Percentiles rank a stretch among this genome's conserved stretches.
Conservation (phyloP, 225 moss, liverwort and hornwort species). For the Climacium dendroides region DNA sequence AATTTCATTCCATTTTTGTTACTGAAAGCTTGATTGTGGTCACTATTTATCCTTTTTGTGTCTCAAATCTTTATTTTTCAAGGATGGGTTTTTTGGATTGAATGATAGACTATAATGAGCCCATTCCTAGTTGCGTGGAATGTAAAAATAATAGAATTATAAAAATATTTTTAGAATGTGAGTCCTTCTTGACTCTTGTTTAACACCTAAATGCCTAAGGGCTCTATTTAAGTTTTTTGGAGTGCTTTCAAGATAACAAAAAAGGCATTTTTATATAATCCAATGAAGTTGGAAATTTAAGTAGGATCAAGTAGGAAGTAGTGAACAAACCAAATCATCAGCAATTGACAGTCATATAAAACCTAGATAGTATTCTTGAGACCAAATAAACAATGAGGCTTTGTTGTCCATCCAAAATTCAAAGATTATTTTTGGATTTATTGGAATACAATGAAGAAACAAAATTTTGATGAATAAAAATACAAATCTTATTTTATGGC, state of each 20-base stretch:
- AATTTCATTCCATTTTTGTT: neutral
- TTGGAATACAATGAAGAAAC: neutral
- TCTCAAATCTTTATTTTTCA: neutral
- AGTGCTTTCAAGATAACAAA: too few species aligned
- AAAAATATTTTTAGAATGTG: neutral
- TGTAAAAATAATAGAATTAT: neutral
- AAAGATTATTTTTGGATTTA: neutral
- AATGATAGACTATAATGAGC: neutral
- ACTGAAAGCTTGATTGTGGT: neutral
- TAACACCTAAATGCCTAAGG: neutral
- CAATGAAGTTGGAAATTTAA: neutral
- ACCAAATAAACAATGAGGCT: neutral
- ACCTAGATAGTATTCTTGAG: neutral
- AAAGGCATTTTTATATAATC: neutral
- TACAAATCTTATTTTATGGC: neutral
- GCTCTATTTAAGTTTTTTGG: neutral
- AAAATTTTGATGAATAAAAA: neutral
- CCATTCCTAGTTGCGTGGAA: neutral
- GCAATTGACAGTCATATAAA: neutral
- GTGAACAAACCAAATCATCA: neutral
- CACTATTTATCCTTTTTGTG: neutral
- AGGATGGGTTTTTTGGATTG: rapidly evolving
- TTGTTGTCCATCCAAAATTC: neutral
- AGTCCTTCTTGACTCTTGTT: neutral
- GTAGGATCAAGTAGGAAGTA: neutral